Conservation (phyloP, 495 filamentous ascomycete species). For the Aspergillus taichungensis region DNA sequence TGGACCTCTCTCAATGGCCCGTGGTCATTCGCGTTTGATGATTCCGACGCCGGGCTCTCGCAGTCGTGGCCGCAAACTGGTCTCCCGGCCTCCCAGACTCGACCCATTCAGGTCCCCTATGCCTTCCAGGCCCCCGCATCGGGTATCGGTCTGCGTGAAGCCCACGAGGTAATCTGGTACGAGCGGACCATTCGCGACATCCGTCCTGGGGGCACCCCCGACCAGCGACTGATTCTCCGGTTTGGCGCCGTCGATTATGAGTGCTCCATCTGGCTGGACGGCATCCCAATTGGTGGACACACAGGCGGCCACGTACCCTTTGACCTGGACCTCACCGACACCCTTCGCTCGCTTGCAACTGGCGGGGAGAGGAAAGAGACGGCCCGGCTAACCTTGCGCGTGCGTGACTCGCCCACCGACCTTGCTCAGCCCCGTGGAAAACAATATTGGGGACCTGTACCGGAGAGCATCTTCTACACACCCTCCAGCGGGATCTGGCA, state of each 20-base stretch:
- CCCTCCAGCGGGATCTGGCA: slow-evolving; percentile 31
- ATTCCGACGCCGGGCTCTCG: slow-evolving; percentile 39
- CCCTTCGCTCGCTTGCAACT: slow-evolving; percentile 1
- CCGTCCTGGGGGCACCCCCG: slow-evolving; percentile 18
- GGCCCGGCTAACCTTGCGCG: slow-evolving; percentile 18
- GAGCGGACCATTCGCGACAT: slow-evolving; percentile 41
- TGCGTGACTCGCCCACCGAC: slow-evolving; percentile 26
- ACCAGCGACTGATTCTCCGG: slow-evolving; percentile 19
- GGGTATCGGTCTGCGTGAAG: slow-evolving; percentile 43
- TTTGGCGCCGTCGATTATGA: slow-evolving; percentile 34
- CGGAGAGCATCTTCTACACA: slow-evolving; percentile 35
- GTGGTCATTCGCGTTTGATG: slow-evolving; percentile 52
- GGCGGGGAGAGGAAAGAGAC: background rate
- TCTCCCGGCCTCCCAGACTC: slow-evolving; percentile 14
- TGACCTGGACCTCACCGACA: slow-evolving; percentile 25
- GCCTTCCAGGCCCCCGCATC: slow-evolving; percentile 50
- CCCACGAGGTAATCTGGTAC: slow-evolving; percentile 55
- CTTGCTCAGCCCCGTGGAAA: slow-evolving; percentile 32
- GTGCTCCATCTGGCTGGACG: slow-evolving; percentile 26
- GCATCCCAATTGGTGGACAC: slow-evolving; percentile 15
- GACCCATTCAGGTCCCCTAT: slow-evolving; percentile 47
- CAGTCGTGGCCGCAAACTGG: slow-evolving; percentile 23
- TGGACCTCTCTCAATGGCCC: slow-evolving; percentile 47
- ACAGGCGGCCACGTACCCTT: slow-evolving; percentile 32
- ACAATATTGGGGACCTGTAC: slow-evolving; percentile 30